Evolutionary conservation across 208 protist genomes (phyloP).

Genomic region (Leptomonas pyrrhocoris): DNA sequence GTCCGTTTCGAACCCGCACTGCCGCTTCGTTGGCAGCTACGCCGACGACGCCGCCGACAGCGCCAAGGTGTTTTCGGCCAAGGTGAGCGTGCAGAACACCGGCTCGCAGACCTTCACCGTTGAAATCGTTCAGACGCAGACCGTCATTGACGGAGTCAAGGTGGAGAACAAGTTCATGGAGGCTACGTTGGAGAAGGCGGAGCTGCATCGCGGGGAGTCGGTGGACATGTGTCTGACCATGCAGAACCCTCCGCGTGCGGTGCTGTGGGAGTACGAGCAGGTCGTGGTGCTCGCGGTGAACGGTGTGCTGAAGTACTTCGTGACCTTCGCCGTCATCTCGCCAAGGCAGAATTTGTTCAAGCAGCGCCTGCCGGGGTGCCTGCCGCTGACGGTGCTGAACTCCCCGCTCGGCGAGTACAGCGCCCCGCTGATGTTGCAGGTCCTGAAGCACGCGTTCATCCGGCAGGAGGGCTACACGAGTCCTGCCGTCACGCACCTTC

Average conservation of each 20-base stretch:
- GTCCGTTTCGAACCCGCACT: slow-evolving; percentile 54
- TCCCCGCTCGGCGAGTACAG: slow-evolving; percentile 77
- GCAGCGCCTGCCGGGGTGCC: slow-evolving; percentile 64
- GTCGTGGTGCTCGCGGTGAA: slow-evolving; percentile 74
- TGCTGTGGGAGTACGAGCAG: slow-evolving; percentile 72
- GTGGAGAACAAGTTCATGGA: slow-evolving; percentile 60
- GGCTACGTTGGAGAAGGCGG: slow-evolving; percentile 45
- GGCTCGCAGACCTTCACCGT: slow-evolving; percentile 49
- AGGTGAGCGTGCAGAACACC: slow-evolving; percentile 63
- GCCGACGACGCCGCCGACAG: slow-evolving; percentile 35
- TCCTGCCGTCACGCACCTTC: slow-evolving; percentile 51
- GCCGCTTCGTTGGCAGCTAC: slow-evolving; percentile 56
- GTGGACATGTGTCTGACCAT: slow-evolving; percentile 60
- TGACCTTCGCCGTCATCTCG: slow-evolving; percentile 71
- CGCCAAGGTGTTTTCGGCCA: slow-evolving; percentile 42
- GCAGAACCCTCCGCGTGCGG: slow-evolving; percentile 39
- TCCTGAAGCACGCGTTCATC: slow-evolving; percentile 83
- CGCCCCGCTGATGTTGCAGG: slow-evolving; percentile 80
- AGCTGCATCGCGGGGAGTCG: slow-evolving; percentile 62
- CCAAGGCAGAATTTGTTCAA: slow-evolving; percentile 62
- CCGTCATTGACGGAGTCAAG: slow-evolving; percentile 68
- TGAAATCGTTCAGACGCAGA: slow-evolving; percentile 70
- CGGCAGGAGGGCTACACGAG: slow-evolving; percentile 69
- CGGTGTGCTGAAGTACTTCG: slow-evolving; percentile 68
- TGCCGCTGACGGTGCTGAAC: slow-evolving; percentile 63